phyloP scores from a whole-genome alignment of 768 basidiomycete species.

The Suillus tomentosus region DNA sequence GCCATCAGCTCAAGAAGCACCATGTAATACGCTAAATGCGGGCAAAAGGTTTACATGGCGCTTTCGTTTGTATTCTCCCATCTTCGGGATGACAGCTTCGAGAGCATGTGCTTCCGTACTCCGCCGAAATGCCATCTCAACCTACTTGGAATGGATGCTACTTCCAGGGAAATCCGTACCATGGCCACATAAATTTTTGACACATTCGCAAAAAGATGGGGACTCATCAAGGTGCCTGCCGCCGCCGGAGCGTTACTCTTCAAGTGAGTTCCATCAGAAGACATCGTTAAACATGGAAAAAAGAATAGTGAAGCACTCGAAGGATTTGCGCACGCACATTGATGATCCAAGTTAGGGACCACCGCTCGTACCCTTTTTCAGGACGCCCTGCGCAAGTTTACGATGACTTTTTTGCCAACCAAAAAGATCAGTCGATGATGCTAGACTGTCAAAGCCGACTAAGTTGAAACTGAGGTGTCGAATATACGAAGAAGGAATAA shows the following conservation, averaged over 20 bases:
- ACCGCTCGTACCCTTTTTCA: slow-evolving; percentile 42
- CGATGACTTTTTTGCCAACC: slow-evolving; percentile 65
- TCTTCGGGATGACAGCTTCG: slow-evolving; percentile 97
- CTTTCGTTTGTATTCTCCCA: slow-evolving; percentile 30
- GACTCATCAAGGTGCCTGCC: slow-evolving; percentile 79
- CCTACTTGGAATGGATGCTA: slow-evolving; percentile 87
- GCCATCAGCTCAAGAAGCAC: slow-evolving; percentile 70
- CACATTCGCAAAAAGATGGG: slow-evolving; percentile 84
- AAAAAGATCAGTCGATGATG: slow-evolving; percentile 32
- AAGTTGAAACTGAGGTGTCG: slow-evolving; percentile 63
- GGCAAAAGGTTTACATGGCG: not conserved
- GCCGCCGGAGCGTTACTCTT: slow-evolving; percentile 55
- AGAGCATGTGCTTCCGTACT: slow-evolving; percentile 90
- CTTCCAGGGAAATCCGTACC: slow-evolving; percentile 67
- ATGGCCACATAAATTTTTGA: slow-evolving; percentile 67
- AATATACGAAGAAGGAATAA: slow-evolving; percentile 83
- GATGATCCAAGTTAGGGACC: slow-evolving; percentile 39
- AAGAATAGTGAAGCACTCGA: slow-evolving; percentile 88
- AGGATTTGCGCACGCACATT: slow-evolving; percentile 85
- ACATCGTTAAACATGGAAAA: slow-evolving; percentile 62
- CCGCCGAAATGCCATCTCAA: slow-evolving; percentile 85
- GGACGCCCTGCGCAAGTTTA: slow-evolving; percentile 89
- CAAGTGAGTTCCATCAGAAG: slow-evolving; percentile 74
- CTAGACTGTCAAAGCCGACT: slow-evolving; percentile 55
- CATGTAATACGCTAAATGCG: slow-evolving; percentile 34